These are phyloP conservation scores for Boletus subparvulus DNA, from an alignment of 768 basidiomycete genomes.

Conservation along the genomic window DNA sequence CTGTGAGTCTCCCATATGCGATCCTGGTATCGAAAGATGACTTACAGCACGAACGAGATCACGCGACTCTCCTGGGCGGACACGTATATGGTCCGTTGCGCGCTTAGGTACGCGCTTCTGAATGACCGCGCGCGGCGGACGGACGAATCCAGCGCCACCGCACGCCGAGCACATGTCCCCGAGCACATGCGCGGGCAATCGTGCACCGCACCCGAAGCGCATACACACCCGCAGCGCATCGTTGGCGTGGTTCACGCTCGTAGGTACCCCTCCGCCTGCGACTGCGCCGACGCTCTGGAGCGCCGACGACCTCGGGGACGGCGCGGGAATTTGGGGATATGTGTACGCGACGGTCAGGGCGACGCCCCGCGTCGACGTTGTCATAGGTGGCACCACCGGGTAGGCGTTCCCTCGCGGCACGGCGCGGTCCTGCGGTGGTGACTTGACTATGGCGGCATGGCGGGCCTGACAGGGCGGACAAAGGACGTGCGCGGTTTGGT, in stretches of 20 bases:
- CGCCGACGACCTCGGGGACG: background rate
- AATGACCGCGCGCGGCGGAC: background rate
- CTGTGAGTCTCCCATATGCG: background rate
- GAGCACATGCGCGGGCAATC: background rate
- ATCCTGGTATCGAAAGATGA: background rate
- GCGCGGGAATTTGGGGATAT: background rate
- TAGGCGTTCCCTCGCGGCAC: background rate
- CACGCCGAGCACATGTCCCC: conserved; percentile 17
- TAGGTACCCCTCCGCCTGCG: too few species aligned
- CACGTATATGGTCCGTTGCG: background rate
- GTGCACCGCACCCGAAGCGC: conserved; percentile 21
- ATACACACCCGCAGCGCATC: conserved; percentile 5
- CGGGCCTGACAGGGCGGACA: conserved; percentile 15
- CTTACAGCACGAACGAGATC: conserved; percentile 1
- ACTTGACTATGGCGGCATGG: background rate
- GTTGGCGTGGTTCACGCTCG: background rate
- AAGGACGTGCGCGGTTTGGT: background rate
- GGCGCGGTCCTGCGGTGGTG: background rate
- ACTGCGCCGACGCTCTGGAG: background rate
- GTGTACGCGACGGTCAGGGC: background rate
- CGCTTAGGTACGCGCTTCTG: conserved; percentile 2
- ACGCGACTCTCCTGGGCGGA: background rate
- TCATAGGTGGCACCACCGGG: background rate
- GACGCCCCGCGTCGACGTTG: background rate
- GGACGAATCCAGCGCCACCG: conserved; percentile 3